Evolutionary conservation across 352 stramenopile species (phyloP).

Genomic region (Globisporangium lucens): DNA sequence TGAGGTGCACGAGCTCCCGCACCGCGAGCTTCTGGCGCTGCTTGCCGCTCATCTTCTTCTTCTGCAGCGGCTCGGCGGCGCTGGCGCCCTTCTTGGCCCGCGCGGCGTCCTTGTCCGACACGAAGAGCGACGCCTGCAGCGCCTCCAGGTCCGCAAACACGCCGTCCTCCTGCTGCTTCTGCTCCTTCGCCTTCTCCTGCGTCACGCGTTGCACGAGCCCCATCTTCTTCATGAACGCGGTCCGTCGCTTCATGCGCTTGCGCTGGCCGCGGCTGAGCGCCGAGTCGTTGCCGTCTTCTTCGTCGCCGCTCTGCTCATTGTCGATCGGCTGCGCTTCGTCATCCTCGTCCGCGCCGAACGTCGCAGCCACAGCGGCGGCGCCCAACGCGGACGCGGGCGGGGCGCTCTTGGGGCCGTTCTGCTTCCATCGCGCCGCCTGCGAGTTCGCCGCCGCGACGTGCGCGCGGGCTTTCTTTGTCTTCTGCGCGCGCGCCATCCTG

Average conservation of each 20-base stretch:
- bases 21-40: slow-evolving; percentile 84
- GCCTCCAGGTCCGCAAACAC: slow-evolving; percentile 70
- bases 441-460: slow-evolving; percentile 53
- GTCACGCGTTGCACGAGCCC: slow-evolving; percentile 70
- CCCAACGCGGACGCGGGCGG: slow-evolving; percentile 24
- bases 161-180: slow-evolving; percentile 47
- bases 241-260: slow-evolving; percentile 79
- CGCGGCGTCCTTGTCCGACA: slow-evolving; percentile 41
- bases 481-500: slow-evolving; percentile 43
- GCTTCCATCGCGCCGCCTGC: slow-evolving; percentile 19
- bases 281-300: slow-evolving; percentile 26
- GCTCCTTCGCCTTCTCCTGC: slow-evolving; percentile 43
- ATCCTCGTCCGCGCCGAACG: slow-evolving; percentile 47
- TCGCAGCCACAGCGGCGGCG: slow-evolving; percentile 57
- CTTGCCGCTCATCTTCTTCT: slow-evolving; percentile 71
- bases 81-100: slow-evolving; percentile 20
- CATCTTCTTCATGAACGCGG: slow-evolving; percentile 86
- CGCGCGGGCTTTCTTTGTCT: slow-evolving; percentile 49
- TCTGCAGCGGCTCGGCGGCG: slow-evolving; percentile 17
- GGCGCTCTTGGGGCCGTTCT: slow-evolving; percentile 6
- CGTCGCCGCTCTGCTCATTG: slow-evolving; percentile 33
- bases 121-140: slow-evolving; percentile 70
- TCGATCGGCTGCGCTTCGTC: slow-evolving; percentile 27
- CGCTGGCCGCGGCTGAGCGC: slow-evolving; percentile 75
- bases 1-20: slow-evolving; percentile 77